Evolutionary conservation across 140 eudicot species (phyloP).

Genomic region (Oenanthe javanica): DNA sequence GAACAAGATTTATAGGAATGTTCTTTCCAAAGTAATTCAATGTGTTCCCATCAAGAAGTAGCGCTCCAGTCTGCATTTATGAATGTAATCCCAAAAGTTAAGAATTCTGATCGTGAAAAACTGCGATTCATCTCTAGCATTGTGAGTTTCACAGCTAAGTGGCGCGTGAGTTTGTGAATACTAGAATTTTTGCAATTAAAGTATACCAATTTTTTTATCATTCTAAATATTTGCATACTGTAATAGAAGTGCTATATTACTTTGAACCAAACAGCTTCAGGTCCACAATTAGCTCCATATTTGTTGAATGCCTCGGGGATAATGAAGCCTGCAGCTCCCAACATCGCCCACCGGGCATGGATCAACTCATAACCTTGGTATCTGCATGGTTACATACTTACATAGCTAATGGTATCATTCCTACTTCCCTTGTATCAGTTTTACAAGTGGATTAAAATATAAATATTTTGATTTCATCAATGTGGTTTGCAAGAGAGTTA

Average conservation of each 20-base stretch:
- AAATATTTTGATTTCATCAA: background rate
- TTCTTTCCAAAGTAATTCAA: slow-evolving; percentile 90
- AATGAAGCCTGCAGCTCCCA: slow-evolving; percentile 95
- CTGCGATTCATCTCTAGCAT: background rate
- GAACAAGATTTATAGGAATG: slow-evolving; percentile 80
- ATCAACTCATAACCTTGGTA: slow-evolving; percentile 84
- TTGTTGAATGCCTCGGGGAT: slow-evolving; percentile 99
- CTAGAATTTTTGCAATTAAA: too few relatives aligned
- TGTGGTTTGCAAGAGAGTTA: background rate
- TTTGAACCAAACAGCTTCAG: slow-evolving; percentile 99
- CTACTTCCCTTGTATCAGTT: background rate
- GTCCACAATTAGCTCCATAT: slow-evolving; percentile 90
- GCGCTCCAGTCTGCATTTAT: slow-evolving; percentile 74
- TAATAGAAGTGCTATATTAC: slow-evolving; percentile 15
- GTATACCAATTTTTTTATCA: background rate
- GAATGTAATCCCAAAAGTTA: background rate
- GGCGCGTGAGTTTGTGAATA: background rate
- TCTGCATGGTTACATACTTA: slow-evolving; percentile 27
- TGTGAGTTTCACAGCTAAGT: background rate
- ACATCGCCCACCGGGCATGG: slow-evolving; percentile 97
- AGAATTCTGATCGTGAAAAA: background rate
- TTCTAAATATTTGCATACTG: background rate
- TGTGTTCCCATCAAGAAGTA: slow-evolving; percentile 95
- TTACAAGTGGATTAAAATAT: background rate
- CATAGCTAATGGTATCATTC: background rate